Evolutionary conservation across 805 yeast species (phyloP).

Genomic region (Ogataea salicorniae): DNA sequence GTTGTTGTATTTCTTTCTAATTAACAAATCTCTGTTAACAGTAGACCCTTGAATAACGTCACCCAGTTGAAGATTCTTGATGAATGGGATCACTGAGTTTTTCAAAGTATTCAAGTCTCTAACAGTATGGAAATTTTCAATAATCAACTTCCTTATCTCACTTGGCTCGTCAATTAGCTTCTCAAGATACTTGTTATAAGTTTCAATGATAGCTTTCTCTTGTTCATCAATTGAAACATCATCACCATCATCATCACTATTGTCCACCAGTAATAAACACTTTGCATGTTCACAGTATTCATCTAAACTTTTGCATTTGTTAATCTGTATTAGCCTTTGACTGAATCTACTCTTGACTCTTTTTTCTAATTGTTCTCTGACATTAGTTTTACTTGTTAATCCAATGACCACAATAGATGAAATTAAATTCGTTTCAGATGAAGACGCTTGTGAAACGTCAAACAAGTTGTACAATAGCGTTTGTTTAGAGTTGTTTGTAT

Average conservation of each 20-base stretch:
- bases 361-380: conserved; percentile 81
- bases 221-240: neutral
- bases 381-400: conserved; percentile 64
- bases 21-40: conserved; percentile 1
- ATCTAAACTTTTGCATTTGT: conserved; percentile 42
- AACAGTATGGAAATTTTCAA: conserved; percentile 50
- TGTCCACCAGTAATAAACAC: conserved; percentile 9
- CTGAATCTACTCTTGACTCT: conserved; percentile 87
- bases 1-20: conserved; percentile 5
- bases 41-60: conserved; percentile 3
- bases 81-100: conserved; percentile 38
- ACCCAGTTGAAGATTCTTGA: conserved; percentile 17
- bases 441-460: conserved; percentile 68
- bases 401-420: conserved; percentile 82
- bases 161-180: conserved; percentile 27
- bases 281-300: conserved; percentile 46
- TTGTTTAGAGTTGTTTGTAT: conserved; percentile 68
- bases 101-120: conserved; percentile 52
- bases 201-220: neutral
- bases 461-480: conserved; percentile 82
- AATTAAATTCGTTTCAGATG: conserved; percentile 24
- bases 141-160: conserved; percentile 32
- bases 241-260: conserved; percentile 20
- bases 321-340: conserved; percentile 63
- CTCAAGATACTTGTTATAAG: conserved; percentile 34